Evolutionary conservation across 306 rosid genomes (phyloP), one percentile per base, ranked within the genome.

Genomic region (Parietaria judaica): DNA sequence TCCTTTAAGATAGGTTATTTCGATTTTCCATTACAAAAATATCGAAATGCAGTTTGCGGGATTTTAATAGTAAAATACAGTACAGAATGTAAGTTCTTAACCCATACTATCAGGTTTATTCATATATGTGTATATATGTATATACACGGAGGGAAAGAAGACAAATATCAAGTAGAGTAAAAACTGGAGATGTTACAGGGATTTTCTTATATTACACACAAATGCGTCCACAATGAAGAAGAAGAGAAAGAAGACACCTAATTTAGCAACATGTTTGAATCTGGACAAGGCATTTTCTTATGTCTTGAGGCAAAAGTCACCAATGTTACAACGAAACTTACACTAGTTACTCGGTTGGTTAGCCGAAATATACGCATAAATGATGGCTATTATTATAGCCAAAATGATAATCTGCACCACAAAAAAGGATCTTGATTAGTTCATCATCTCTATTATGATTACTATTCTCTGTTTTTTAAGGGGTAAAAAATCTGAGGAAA

Each of bases 401-500:
- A 89, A 51, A 5, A 83, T 36, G 73, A 83, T 15, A 71, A 85
- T 73, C 96, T 89, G 87, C 86, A 83, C 66, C 54, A 61, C 48
- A 34, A 61, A 56, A 54, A 23, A 23, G 45, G 13, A 11, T 49
- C 9, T 52, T 48, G 11, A 65, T 78, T 58, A 62, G 74, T 76
- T 56, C 15, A 59, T 54, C 41, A 51, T 41, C 58, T 56, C 47
- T 4, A 16, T 23, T 23, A 23, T 23, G 31, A 23, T 23, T 23
- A 23, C 50, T 46, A 46, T 7, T 46, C 2, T 13, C 8, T 7
- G 50, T 46, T 13, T 46, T 8, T 46, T 13, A 16, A 51, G 35
- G 37, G 16, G 52, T 34, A 16, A 16, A 66, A 46, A 47, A 63
- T 48, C 66, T 46, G 61, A 66, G 31, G 31, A 23, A 23, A 63